Evolutionary conservation across 1,284 basidiomycete genomes (phyloP).

Genomic region (Sporisorium graminicola): DNA sequence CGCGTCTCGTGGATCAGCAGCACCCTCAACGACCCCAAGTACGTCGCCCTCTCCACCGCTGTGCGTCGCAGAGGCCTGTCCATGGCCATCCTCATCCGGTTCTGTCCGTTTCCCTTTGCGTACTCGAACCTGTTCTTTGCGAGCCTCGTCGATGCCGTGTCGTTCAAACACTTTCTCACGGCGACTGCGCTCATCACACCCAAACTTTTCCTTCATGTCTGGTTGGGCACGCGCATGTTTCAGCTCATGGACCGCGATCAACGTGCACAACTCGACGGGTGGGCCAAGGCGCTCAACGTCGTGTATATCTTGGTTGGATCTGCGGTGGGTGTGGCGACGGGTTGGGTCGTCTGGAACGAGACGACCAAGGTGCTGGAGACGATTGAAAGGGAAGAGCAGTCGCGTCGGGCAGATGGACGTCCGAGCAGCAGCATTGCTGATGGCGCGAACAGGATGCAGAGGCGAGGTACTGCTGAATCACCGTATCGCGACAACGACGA

Average conservation of each 20-base stretch:
- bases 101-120: constrained; percentile 64
- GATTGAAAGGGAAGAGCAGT: constrained; percentile 22
- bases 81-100: constrained; percentile 64
- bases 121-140: constrained; percentile 55
- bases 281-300: constrained; percentile 42
- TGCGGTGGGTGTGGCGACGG: constrained; percentile 32
- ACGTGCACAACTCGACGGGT: constrained; percentile 42
- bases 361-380: constrained; percentile 33
- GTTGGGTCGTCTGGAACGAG: constrained; percentile 47
- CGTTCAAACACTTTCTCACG: constrained; percentile 50
- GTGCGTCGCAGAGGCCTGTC: constrained; percentile 47
- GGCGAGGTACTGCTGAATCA: not conserved
- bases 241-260: constrained; percentile 58
- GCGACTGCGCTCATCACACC: constrained; percentile 62
- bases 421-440: not conserved
- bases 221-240: constrained; percentile 60
- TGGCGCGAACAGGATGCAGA: not conserved
- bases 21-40: constrained; percentile 50
- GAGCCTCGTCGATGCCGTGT: constrained; percentile 48
- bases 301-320: constrained; percentile 47
- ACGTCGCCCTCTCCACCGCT: constrained; percentile 59
- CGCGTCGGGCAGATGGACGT: not conserved
- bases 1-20: constrained; percentile 23
- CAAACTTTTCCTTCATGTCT: constrained; percentile 66
- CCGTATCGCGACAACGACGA: constrained; percentile 12